phyloP scores from a whole-genome alignment of 2,329 filamentous ascomycete genomes.

The Arthrobotrys conoides region DNA sequence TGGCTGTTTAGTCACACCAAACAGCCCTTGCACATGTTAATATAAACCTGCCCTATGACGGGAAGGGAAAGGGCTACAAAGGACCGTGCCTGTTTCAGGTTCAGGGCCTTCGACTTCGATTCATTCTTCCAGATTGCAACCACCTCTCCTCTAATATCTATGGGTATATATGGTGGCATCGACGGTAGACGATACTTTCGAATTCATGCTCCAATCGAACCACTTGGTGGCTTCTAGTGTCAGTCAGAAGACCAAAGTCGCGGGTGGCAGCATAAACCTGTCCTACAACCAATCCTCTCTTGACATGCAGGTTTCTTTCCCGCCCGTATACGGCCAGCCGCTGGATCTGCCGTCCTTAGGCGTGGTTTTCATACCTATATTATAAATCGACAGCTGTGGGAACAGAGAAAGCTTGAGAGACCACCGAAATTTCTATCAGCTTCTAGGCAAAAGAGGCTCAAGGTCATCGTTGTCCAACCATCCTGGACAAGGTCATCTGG shows the following conservation, averaged over 20 bases:
- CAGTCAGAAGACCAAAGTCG: conserved; percentile 1
- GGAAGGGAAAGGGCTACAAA: conserved; percentile 22
- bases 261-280: conserved; percentile 3
- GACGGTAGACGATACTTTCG: neutral
- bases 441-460: conserved; percentile 4
- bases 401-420: neutral
- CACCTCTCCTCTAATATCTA: neutral
- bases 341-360: neutral
- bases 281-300: neutral
- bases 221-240: neutral
- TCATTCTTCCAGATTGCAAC: conserved; percentile 13
- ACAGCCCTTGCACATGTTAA: conserved; percentile 26
- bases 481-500: neutral
- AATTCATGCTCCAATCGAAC: neutral
- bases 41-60: conserved; percentile 4
- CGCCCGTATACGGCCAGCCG: neutral
- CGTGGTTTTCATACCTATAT: neutral
- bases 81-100: conserved; percentile 53
- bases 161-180: neutral
- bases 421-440: neutral
- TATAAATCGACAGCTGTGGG: neutral
- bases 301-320: conserved; percentile 1
- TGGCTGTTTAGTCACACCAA: conserved; percentile 30
- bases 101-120: conserved; percentile 27
- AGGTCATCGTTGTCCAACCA: neutral